phyloP scores from a whole-genome alignment of 2,329 filamentous ascomycete species.

The Phialemoniopsis sp. region DNA sequence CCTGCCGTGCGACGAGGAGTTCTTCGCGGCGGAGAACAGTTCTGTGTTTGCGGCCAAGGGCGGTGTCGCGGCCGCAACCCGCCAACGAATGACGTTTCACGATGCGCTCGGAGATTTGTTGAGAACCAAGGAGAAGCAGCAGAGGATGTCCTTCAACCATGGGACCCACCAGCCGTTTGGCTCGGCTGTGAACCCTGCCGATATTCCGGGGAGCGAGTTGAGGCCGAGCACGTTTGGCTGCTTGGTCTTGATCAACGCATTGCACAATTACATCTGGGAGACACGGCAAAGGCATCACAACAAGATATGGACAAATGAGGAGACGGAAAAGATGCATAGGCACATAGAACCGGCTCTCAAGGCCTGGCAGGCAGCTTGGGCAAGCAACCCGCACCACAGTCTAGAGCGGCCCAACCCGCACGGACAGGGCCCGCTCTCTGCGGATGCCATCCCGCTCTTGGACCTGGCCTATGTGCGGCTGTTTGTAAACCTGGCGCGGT shows the following conservation, averaged over 20 bases:
- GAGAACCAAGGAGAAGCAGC: slow-evolving; percentile 64
- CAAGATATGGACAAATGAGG: slow-evolving; percentile 83
- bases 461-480: slow-evolving; percentile 90
- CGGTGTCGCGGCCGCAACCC: slow-evolving; percentile 63
- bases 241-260: slow-evolving; percentile 83
- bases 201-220: slow-evolving; percentile 57
- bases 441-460: slow-evolving; percentile 85
- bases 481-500: slow-evolving; percentile 87
- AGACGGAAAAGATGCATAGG: slow-evolving; percentile 93
- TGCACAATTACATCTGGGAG: slow-evolving; percentile 99
- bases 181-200: slow-evolving; percentile 32
- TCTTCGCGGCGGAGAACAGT: slow-evolving; percentile 81
- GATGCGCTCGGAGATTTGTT: slow-evolving; percentile 77
- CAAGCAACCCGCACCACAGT: slow-evolving; percentile 78
- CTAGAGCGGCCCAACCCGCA: slow-evolving; percentile 82
- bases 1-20: slow-evolving; percentile 87
- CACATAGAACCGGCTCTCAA: slow-evolving; percentile 92
- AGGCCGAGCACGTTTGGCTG: slow-evolving; percentile 90
- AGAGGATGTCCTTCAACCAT: slow-evolving; percentile 41
- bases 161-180: slow-evolving; percentile 40
- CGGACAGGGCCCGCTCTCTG: slow-evolving; percentile 75
- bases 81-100: slow-evolving; percentile 74
- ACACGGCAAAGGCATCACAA: slow-evolving; percentile 86
- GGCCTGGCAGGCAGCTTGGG: slow-evolving; percentile 93
- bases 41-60: slow-evolving; percentile 77